phyloP scores from a whole-genome alignment of 352 stramenopile genomes.

The Phytophthora ohioensis region DNA sequence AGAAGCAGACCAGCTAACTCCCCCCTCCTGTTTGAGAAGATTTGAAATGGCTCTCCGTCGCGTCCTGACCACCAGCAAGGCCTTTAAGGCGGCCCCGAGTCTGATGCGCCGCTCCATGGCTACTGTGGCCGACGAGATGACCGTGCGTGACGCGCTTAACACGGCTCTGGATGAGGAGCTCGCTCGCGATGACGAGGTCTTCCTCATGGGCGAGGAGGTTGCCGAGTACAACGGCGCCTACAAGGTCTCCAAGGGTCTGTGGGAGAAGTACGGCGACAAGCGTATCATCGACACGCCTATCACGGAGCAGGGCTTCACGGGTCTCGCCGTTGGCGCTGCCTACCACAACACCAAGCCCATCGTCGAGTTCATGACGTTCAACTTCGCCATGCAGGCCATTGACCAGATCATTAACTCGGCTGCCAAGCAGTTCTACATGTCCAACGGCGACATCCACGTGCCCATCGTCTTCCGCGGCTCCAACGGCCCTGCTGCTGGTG shows the following conservation, averaged over 20 bases:
- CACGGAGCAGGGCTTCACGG: conserved; percentile 97
- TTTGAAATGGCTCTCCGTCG: conserved; percentile 60
- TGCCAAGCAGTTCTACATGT: conserved; percentile 99
- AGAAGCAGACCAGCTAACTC: conserved; percentile 33
- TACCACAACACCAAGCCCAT: conserved; percentile 98
- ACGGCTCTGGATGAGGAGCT: conserved; percentile 99
- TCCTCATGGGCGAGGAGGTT: conserved; percentile 98
- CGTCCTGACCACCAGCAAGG: conserved; percentile 54
- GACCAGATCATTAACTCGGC: conserved; percentile 99
- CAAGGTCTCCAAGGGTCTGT: conserved; percentile 98
- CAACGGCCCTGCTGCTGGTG: conserved; percentile 97
- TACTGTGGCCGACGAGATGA: conserved; percentile 89
- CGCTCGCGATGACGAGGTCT: conserved; percentile 95
- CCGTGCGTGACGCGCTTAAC: conserved; percentile 99
- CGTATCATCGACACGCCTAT: conserved; percentile 99
- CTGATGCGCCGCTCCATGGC: conserved; percentile 75
- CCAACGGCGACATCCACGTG: conserved; percentile 96
- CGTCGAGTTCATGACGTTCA: conserved; percentile 99
- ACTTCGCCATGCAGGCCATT: conserved; percentile 99
- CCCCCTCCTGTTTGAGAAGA: conserved; percentile 18
- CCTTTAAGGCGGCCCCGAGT: conserved; percentile 39
- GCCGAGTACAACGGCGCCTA: conserved; percentile 99
- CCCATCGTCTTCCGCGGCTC: conserved; percentile 99
- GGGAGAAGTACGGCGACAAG: conserved; percentile 99
- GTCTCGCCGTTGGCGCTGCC: conserved; percentile 94